Conservation (phyloP, 1,284 basidiomycete species). For the Termitomyces sp. region DNA sequence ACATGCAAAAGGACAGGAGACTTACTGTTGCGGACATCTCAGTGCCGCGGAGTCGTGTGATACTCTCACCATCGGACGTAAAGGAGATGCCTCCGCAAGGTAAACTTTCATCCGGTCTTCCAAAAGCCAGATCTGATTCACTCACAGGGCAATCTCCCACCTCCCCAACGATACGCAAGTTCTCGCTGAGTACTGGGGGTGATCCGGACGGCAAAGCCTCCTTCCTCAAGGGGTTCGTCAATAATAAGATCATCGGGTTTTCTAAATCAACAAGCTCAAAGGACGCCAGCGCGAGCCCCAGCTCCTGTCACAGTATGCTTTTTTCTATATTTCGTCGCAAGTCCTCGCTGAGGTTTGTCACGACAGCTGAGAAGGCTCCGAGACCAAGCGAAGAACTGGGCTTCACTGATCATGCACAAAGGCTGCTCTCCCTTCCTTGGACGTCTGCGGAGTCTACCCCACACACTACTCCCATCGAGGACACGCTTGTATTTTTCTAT, state of each 20-base stretch:
- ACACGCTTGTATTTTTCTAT: conserved; percentile 12
- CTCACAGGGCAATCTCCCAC: conserved; percentile 1
- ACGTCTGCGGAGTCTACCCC: not conserved
- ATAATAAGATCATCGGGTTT: conserved; percentile 4
- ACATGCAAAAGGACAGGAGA: not conserved
- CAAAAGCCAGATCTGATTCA: not conserved
- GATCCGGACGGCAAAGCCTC: conserved; percentile 7
- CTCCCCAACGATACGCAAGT: conserved; percentile 1
- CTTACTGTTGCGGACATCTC: not conserved
- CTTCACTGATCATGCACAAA: conserved; percentile 5
- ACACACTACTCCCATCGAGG: conserved; percentile 3
- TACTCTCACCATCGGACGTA: not conserved
- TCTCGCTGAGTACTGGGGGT: conserved; percentile 1
- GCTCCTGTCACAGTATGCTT: conserved; percentile 7
- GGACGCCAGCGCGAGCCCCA: conserved; percentile 1
- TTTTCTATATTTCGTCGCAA: not conserved
- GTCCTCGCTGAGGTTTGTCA: not conserved
- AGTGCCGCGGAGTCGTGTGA: not conserved
- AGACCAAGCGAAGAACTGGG: conserved; percentile 2
- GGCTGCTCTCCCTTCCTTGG: conserved; percentile 6
- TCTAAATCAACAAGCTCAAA: conserved; percentile 9
- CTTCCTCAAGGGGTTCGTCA: conserved; percentile 13
- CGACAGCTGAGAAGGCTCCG: conserved; percentile 7
- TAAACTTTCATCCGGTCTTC: not conserved
- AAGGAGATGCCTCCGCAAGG: not conserved